A percentile compares a stretch with the other conserved stretches of the same genome.
phyloP scores from a whole-genome alignment of 768 basidiomycete genomes.

The Trametes gibbosa region DNA sequence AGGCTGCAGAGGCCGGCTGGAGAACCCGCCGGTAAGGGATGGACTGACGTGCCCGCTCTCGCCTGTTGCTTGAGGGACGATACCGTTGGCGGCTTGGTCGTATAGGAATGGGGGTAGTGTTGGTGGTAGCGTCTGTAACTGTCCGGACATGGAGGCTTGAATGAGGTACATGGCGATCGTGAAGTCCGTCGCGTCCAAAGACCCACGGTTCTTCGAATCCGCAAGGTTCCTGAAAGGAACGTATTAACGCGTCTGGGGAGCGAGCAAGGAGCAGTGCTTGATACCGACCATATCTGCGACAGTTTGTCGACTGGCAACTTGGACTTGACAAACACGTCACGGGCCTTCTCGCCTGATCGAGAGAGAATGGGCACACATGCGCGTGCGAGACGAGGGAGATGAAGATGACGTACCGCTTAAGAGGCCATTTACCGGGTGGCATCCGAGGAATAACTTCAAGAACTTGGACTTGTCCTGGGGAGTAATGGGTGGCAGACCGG shows the following conservation, averaged over 20 bases:
- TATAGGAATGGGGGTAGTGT: conserved; percentile 81
- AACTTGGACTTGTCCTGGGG: conserved; percentile 85
- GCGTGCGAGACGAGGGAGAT: background rate
- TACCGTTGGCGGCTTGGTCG: conserved; percentile 64
- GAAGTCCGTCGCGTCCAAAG: conserved; percentile 88
- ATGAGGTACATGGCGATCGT: conserved; percentile 96
- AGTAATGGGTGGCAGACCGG: conserved; percentile 62
- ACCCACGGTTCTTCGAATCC: conserved; percentile 91
- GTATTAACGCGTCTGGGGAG: background rate
- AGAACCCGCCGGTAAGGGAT: conserved; percentile 39
- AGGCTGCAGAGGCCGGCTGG: conserved; percentile 42
- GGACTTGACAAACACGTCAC: conserved; percentile 89
- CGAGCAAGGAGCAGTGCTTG: background rate
- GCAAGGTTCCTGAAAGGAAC: conserved; percentile 70
- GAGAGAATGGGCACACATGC: background rate
- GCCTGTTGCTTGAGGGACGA: conserved; percentile 54
- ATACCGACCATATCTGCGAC: conserved; percentile 83
- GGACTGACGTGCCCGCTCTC: conserved; percentile 65
- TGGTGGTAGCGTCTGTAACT: conserved; percentile 67
- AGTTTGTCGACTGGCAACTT: conserved; percentile 84
- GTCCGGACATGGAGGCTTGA: conserved; percentile 84
- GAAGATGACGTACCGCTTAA: conserved; percentile 58
- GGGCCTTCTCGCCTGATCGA: conserved; percentile 76
- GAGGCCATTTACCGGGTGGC: conserved; percentile 72
- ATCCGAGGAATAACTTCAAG: conserved; percentile 67